Evolutionary conservation across 176 grass and related monocot species (phyloP).

Genomic region (Carex scoparia): DNA sequence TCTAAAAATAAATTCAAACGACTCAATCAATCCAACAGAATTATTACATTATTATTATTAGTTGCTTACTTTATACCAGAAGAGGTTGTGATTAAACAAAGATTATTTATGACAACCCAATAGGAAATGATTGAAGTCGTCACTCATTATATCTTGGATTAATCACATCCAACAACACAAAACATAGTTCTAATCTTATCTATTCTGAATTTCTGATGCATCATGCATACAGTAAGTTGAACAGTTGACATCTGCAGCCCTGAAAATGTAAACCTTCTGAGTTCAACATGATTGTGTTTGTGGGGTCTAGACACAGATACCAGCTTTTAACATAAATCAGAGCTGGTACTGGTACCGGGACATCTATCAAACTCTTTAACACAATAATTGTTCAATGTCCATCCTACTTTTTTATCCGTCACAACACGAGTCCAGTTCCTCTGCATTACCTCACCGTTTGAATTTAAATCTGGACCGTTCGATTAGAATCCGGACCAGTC

Average conservation of each 20-base stretch:
- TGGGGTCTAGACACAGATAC: background rate
- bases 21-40: background rate
- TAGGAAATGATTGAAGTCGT: slow-evolving; percentile 1
- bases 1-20: background rate
- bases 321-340: background rate
- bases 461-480: no score
- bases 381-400: background rate
- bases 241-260: background rate
- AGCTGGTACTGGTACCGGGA: background rate
- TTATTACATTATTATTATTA: background rate
- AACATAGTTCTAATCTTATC: background rate
- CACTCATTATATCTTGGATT: background rate
- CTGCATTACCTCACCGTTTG: no score
- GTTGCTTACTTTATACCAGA: background rate
- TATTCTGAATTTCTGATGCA: background rate
- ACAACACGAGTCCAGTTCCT: no score
- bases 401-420: background rate
- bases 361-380: background rate
- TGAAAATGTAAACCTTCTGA: background rate
- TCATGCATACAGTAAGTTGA: background rate
- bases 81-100: background rate
- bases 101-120: background rate
- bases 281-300: background rate
- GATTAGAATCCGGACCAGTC: no score
- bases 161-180: background rate